Conservation (phyloP, 768 basidiomycete species). For the Tulasnella sp. region DNA sequence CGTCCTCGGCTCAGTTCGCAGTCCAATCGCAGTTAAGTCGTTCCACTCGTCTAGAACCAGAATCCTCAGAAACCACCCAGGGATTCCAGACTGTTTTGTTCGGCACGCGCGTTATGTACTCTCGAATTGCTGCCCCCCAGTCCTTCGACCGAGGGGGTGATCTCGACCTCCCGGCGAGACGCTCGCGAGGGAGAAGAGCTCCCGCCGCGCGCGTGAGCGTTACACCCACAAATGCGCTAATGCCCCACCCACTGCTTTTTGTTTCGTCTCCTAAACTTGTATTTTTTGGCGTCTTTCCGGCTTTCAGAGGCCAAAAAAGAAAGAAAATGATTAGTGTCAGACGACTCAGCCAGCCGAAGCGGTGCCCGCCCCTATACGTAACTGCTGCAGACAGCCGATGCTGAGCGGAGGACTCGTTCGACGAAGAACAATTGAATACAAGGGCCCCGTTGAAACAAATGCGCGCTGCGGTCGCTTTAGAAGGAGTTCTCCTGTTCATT, state of each 20-base stretch:
- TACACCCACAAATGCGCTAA: neutral
- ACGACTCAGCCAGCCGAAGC: no score
- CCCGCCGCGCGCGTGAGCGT: slow-evolving; percentile 3
- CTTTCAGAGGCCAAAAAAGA: neutral
- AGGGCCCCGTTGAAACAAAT: no score
- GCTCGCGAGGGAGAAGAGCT: slow-evolving; percentile 8
- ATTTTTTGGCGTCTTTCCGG: neutral
- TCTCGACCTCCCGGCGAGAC: slow-evolving; percentile 2
- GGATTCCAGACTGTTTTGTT: neutral
- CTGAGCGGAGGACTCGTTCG: no score
- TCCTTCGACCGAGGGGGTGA: neutral
- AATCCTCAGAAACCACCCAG: neutral
- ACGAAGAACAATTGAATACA: no score
- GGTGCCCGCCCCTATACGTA: no score
- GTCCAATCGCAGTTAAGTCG: neutral
- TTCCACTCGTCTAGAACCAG: neutral
- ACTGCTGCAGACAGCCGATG: no score
- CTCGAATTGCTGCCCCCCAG: neutral
- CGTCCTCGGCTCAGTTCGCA: neutral
- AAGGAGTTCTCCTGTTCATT: no score
- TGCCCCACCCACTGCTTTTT: neutral
- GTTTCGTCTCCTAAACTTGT: neutral
- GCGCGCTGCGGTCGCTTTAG: no score
- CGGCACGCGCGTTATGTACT: neutral
- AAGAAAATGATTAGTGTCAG: no score